Percentiles rank a stretch among this genome's conserved stretches.
phyloP scores from a whole-genome alignment of 495 filamentous ascomycete genomes.

The Aspergillus panamensis region DNA sequence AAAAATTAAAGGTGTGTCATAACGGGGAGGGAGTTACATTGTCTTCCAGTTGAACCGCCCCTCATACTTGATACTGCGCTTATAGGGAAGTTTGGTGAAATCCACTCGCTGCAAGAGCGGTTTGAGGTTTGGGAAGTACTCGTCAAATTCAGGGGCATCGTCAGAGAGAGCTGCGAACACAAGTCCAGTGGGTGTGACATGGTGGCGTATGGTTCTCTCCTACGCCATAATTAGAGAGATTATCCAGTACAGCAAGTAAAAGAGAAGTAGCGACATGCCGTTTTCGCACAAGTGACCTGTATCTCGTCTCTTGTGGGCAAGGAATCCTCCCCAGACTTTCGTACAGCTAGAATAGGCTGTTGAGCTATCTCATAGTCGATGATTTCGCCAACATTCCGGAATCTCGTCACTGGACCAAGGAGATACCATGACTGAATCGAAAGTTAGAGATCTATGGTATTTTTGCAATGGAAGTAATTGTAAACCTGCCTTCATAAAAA shows the following conservation, averaged over 20 bases:
- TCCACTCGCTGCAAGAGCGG: slow-evolving; percentile 49
- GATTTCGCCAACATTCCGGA: slow-evolving; percentile 42
- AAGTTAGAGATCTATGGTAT: slow-evolving; percentile 9
- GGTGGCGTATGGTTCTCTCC: slow-evolving; percentile 33
- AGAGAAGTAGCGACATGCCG: slow-evolving; percentile 16
- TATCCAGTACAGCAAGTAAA: not conserved
- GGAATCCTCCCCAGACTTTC: slow-evolving; percentile 30
- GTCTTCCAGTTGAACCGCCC: slow-evolving; percentile 64
- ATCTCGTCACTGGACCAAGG: slow-evolving; percentile 57
- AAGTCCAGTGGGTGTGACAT: slow-evolving; percentile 54
- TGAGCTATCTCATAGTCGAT: slow-evolving; percentile 56
- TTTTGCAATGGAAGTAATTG: not conserved
- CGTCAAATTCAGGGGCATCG: slow-evolving; percentile 49
- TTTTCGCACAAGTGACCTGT: slow-evolving; percentile 42
- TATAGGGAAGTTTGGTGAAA: slow-evolving; percentile 54
- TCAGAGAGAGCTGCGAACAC: slow-evolving; percentile 52
- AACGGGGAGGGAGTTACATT: too few relatives aligned
- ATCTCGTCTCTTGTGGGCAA: slow-evolving; percentile 34
- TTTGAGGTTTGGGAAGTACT: slow-evolving; percentile 55
- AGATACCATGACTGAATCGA: slow-evolving; percentile 55
- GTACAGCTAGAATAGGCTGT: slow-evolving; percentile 44
- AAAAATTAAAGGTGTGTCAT: not conserved
- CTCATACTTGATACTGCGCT: slow-evolving; percentile 54
- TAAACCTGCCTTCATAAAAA: slow-evolving; percentile 48
- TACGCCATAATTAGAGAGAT: slow-evolving; percentile 11